These are phyloP conservation scores for Aspergillus novoparasiticus DNA, from an alignment of 2,329 filamentous ascomycete species.

Conservation along the genomic window DNA sequence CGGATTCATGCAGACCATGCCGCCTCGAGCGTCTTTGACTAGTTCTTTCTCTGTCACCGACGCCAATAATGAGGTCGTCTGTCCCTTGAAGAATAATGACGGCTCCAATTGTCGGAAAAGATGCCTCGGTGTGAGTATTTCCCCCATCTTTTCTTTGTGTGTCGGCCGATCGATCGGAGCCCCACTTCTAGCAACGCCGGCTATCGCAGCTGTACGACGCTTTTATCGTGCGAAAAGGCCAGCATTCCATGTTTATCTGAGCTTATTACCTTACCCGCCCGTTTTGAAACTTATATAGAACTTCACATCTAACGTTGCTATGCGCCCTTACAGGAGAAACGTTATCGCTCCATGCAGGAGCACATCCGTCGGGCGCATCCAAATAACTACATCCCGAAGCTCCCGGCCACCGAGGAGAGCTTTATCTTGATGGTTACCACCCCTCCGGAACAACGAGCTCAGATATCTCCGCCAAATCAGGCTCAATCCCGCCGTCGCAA, in stretches of 20 bases:
- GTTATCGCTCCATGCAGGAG: constrained; percentile 98
- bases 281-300: background rate
- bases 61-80: constrained; percentile 94
- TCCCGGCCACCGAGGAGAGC: constrained; percentile 96
- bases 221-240: background rate
- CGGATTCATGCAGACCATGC: constrained; percentile 67
- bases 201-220: background rate
- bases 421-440: constrained; percentile 95
- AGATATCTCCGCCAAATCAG: constrained; percentile 50
- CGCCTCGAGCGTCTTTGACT: constrained; percentile 81
- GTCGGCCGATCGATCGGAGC: constrained; percentile 12
- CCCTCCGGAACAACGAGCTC: constrained; percentile 72
- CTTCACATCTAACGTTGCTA: constrained; percentile 10
- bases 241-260: background rate
- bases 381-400: constrained; percentile 95
- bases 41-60: constrained; percentile 91
- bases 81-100: constrained; percentile 93
- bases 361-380: constrained; percentile 97
- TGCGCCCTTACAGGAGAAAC: constrained; percentile 70
- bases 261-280: background rate
- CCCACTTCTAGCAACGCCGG: constrained; percentile 8
- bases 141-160: constrained; percentile 15
- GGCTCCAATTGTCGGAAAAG: constrained; percentile 95
- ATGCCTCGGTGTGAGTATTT: constrained; percentile 88
- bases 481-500: constrained; percentile 37